Evolutionary conservation across 2,329 filamentous ascomycete genomes (phyloP).

Genomic region (Alternaria incomplexa): DNA sequence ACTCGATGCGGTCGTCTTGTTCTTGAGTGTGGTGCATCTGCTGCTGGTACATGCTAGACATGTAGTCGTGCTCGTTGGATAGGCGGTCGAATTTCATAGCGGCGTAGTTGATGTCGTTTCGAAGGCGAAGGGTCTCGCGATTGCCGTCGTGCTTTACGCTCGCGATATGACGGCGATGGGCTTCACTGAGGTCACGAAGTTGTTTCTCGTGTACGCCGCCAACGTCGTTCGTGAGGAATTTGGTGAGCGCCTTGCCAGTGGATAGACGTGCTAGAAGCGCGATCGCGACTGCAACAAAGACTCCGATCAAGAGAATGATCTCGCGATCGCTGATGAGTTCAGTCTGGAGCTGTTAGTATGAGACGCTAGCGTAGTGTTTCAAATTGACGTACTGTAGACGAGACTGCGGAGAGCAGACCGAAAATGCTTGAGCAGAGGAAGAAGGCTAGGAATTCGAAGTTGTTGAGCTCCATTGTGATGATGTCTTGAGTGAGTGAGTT

Average conservation of each 20-base stretch:
- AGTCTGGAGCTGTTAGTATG: slow-evolving; percentile 6
- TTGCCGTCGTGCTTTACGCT: slow-evolving; percentile 10
- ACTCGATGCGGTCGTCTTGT: slow-evolving; percentile 35
- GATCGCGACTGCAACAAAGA: slow-evolving; percentile 8
- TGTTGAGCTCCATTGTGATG: slow-evolving; percentile 12
- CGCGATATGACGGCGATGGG: slow-evolving; percentile 11
- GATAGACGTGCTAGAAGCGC: not conserved
- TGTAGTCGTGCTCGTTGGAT: slow-evolving; percentile 19
- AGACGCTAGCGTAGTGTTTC: not conserved
- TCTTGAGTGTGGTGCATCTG: slow-evolving; percentile 25
- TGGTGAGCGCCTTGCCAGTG: not conserved
- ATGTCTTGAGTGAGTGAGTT: not conserved
- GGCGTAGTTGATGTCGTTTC: slow-evolving; percentile 1
- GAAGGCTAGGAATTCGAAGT: slow-evolving; percentile 14
- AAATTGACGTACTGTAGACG: slow-evolving; percentile 3
- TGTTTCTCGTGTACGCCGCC: slow-evolving; percentile 6
- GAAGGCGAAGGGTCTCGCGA: slow-evolving; percentile 4
- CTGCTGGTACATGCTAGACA: slow-evolving; percentile 18
- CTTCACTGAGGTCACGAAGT: slow-evolving; percentile 11
- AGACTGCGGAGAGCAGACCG: slow-evolving; percentile 3
- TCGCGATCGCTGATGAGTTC: slow-evolving; percentile 12
- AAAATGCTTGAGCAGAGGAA: slow-evolving; percentile 14
- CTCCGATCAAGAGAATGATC: slow-evolving; percentile 7
- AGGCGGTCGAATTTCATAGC: slow-evolving; percentile 14
- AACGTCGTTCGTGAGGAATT: slow-evolving; percentile 4